Evolutionary conservation across 352 stramenopile species (phyloP).

Genomic region (Phytophthora europaea): DNA sequence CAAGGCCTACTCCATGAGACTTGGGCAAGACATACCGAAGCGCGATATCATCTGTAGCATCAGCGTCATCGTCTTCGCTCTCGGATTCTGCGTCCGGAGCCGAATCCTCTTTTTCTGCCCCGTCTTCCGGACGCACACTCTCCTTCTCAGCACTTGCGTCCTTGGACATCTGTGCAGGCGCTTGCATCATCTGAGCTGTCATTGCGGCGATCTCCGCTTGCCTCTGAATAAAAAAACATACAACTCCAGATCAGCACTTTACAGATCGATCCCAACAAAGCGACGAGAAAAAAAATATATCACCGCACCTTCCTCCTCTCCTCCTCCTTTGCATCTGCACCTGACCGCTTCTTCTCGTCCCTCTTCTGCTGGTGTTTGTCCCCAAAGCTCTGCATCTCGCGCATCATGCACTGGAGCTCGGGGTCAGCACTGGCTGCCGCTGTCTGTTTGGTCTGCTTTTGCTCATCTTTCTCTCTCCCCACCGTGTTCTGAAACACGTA

Average conservation of each 20-base stretch:
- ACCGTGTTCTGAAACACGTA: slow-evolving; percentile 58
- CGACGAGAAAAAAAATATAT: background rate
- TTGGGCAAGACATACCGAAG: slow-evolving; percentile 77
- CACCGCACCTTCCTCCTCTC: slow-evolving; percentile 52
- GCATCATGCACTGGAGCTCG: slow-evolving; percentile 52
- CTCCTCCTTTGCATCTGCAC: slow-evolving; percentile 10
- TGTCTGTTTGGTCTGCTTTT: slow-evolving; percentile 4
- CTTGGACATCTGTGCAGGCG: slow-evolving; percentile 27
- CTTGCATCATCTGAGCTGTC: slow-evolving; percentile 80
- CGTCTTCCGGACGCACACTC: background rate
- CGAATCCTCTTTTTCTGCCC: slow-evolving; percentile 21
- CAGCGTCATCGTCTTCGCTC: slow-evolving; percentile 46
- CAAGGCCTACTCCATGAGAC: slow-evolving; percentile 72
- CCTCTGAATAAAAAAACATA: slow-evolving; percentile 38
- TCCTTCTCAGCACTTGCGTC: slow-evolving; percentile 11
- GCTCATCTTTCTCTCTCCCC: slow-evolving; percentile 6
- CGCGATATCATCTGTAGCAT: slow-evolving; percentile 63
- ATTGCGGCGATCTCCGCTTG: slow-evolving; percentile 77
- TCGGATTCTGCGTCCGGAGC: slow-evolving; percentile 26
- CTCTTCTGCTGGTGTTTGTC: slow-evolving; percentile 30
- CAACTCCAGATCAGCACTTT: slow-evolving; percentile 8
- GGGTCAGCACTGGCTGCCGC: slow-evolving; percentile 18
- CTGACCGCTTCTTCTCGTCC: background rate
- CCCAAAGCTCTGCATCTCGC: slow-evolving; percentile 61
- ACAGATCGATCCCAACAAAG: background rate